These are phyloP conservation scores for Bruguiera gymnorhiza DNA, from an alignment of 345 rosid species.

Conservation along the genomic window DNA sequence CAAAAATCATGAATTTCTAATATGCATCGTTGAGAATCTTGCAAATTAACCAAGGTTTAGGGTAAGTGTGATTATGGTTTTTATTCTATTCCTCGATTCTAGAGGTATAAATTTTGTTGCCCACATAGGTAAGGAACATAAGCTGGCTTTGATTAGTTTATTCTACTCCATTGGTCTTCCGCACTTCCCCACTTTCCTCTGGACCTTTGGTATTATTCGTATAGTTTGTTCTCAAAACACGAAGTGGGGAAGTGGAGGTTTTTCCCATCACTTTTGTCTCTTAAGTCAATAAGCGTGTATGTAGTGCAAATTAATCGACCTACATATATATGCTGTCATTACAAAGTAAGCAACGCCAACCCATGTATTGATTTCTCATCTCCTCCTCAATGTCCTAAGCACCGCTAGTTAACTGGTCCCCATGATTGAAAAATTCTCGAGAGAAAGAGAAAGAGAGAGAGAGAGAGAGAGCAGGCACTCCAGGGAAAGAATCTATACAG, in stretches of 20 bases:
- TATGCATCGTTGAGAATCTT: not conserved
- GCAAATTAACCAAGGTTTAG: no score
- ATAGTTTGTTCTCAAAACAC: no score
- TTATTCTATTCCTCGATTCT: not conserved
- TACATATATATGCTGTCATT: not conserved
- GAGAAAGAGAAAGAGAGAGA: not conserved
- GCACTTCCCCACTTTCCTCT: no score
- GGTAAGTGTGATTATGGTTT: not conserved
- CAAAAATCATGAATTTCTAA: no score
- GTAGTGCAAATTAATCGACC: conserved; percentile 3
- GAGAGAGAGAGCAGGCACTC: no score
- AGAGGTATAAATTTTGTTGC: not conserved
- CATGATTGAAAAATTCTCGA: conserved; percentile 19
- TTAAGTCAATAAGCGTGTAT: not conserved
- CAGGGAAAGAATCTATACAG: no score
- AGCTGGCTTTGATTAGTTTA: no score
- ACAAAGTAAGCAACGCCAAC: conserved; percentile 12
- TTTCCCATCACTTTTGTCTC: not conserved
- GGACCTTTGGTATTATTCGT: no score
- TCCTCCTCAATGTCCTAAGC: not conserved
- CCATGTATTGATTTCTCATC: conserved; percentile 18
- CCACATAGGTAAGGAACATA: not conserved
- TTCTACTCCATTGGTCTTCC: no score
- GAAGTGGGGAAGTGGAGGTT: not conserved
- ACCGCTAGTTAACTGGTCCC: conserved; percentile 26